phyloP scores from a whole-genome alignment of 768 basidiomycete genomes.

The Boletus coccyginus region DNA sequence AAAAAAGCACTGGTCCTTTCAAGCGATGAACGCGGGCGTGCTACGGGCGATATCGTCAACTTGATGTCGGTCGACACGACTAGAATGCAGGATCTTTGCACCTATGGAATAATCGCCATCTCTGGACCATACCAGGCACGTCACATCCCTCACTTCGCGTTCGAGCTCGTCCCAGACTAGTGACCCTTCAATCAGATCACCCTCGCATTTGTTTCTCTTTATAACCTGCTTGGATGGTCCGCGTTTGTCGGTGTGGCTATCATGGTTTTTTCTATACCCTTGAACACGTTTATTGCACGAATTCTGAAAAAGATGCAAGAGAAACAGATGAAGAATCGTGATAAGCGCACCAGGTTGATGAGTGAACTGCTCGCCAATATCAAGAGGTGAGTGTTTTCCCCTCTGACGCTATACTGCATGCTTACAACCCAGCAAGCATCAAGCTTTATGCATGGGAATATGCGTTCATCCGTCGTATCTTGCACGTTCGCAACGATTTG shows the following conservation, averaged over 20 bases:
- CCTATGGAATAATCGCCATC: conserved; percentile 79
- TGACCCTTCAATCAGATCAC: conserved; percentile 50
- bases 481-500: conserved; percentile 76
- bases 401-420: no score
- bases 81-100: conserved; percentile 75
- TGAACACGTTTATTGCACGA: conserved; percentile 71
- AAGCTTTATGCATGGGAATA: conserved; percentile 96
- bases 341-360: conserved; percentile 82
- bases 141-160: not conserved
- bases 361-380: conserved; percentile 93
- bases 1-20: conserved; percentile 82
- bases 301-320: conserved; percentile 75
- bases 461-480: conserved; percentile 76
- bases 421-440: conserved; percentile 50
- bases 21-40: conserved; percentile 76
- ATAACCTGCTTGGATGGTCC: conserved; percentile 87
- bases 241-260: conserved; percentile 87
- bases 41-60: conserved; percentile 92
- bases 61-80: conserved; percentile 87
- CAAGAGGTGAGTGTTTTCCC: conserved; percentile 50
- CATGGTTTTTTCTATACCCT: conserved; percentile 79
- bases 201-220: conserved; percentile 87
- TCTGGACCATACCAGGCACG: conserved; percentile 82
- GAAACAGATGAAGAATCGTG: conserved; percentile 91
- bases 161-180: not conserved